phyloP scores from a whole-genome alignment of 306 rosid species.

The Lathyrus tuberosus region DNA sequence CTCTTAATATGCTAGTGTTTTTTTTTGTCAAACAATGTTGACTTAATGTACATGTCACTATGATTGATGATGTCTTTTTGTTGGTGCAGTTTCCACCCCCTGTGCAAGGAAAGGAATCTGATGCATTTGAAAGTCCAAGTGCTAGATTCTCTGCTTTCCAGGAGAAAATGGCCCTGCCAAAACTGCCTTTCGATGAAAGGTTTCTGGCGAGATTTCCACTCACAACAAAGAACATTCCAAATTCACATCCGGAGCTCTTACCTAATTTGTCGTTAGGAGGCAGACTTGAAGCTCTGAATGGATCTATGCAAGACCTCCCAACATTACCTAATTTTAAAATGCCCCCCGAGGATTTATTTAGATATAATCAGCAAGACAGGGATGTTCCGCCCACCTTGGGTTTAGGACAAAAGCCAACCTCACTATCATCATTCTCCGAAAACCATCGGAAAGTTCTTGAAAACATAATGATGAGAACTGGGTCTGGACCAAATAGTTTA shows the following conservation, averaged over 20 bases:
- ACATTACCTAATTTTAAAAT: slow-evolving; percentile 77
- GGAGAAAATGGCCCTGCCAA: slow-evolving; percentile 75
- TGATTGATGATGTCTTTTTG: slow-evolving; percentile 27
- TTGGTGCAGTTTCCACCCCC: slow-evolving; percentile 57
- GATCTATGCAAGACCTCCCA: slow-evolving; percentile 70
- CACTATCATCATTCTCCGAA: slow-evolving; percentile 81
- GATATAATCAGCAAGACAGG: slow-evolving; percentile 76
- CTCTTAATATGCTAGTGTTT: slow-evolving; percentile 29
- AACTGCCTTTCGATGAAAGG: slow-evolving; percentile 83
- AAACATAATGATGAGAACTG: slow-evolving; percentile 97
- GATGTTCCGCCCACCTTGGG: slow-evolving; percentile 72
- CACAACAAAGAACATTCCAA: slow-evolving; percentile 57
- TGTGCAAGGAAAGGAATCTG: slow-evolving; percentile 53
- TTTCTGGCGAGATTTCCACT: slow-evolving; percentile 78
- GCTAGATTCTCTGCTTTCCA: slow-evolving; percentile 66
- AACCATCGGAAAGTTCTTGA: slow-evolving; percentile 97
- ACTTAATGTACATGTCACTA: slow-evolving; percentile 32
- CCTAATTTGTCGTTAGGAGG: slow-evolving; percentile 80
- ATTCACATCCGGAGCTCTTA: slow-evolving; percentile 70
- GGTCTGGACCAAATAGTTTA: slow-evolving; percentile 62
- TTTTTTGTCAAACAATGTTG: slow-evolving; percentile 24
- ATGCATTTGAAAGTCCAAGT: slow-evolving; percentile 51
- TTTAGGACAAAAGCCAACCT: slow-evolving; percentile 69
- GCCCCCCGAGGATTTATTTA: slow-evolving; percentile 72
- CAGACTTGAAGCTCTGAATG: slow-evolving; percentile 63